phyloP scores from a whole-genome alignment of 108 stramenopile genomes.

The Epithemia pelagica region DNA sequence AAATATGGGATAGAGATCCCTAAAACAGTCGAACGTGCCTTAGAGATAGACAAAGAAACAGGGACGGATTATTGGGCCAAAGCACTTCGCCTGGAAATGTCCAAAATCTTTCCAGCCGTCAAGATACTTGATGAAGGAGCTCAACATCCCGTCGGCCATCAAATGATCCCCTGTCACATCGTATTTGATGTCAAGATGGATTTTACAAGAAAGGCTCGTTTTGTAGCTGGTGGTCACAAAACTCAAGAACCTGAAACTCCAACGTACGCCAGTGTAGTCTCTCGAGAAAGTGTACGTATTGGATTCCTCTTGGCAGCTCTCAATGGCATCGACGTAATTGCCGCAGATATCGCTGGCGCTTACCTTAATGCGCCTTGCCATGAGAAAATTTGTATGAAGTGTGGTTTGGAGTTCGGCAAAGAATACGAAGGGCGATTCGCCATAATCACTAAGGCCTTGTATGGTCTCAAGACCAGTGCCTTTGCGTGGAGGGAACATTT shows the following conservation, averaged over 20 bases:
- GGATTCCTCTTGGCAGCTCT: conserved; percentile 17
- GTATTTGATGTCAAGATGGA: conserved; percentile 38
- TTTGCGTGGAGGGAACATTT: conserved; percentile 12
- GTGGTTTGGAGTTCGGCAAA: conserved; percentile 32
- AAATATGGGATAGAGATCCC: conserved; percentile 30
- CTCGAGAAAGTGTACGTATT: conserved; percentile 16
- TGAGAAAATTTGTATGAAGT: conserved; percentile 30
- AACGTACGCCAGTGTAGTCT: conserved; percentile 16
- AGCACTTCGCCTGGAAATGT: conserved; percentile 29
- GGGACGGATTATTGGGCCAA: conserved; percentile 28
- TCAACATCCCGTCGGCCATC: conserved; percentile 36
- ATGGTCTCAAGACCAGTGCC: conserved; percentile 18
- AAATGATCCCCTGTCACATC: conserved; percentile 33
- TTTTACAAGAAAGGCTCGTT: conserved; percentile 29
- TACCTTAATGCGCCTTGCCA: conserved; percentile 21
- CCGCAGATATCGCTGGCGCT: conserved; percentile 24
- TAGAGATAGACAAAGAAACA: conserved; percentile 17
- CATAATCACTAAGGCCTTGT: conserved; percentile 21
- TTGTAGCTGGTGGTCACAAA: conserved; percentile 20
- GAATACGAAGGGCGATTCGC: conserved; percentile 11
- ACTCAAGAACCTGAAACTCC: conserved; percentile 13
- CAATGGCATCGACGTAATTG: conserved; percentile 19
- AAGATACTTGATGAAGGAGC: conserved; percentile 14
- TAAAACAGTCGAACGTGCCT: conserved; percentile 19
- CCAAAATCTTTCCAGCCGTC: too few relatives aligned